These are phyloP conservation scores for Aspergillus japonicus DNA, from an alignment of 2,329 filamentous ascomycete genomes.

Conservation along the genomic window DNA sequence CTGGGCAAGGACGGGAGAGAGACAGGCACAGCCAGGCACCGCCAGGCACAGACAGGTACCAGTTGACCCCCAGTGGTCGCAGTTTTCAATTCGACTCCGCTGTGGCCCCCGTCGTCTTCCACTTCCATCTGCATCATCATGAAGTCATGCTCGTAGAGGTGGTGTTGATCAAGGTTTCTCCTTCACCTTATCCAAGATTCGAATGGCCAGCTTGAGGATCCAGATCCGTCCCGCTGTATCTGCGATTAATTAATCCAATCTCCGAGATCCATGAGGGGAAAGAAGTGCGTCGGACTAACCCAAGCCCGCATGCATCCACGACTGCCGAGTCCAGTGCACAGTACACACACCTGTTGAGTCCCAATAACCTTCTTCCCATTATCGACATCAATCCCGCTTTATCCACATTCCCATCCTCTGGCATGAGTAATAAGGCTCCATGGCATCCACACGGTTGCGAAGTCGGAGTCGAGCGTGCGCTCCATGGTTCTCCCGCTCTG, in stretches of 20 bases:
- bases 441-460: background rate
- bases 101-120: background rate
- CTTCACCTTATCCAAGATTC: slow-evolving; percentile 2
- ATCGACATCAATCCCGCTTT: background rate
- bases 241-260: slow-evolving; percentile 6
- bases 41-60: background rate
- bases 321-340: background rate
- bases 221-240: slow-evolving; percentile 7
- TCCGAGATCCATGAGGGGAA: slow-evolving; percentile 2
- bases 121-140: background rate
- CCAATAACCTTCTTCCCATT: slow-evolving; percentile 3
- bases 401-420: background rate
- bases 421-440: background rate
- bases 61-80: background rate
- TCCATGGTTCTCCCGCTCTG: background rate
- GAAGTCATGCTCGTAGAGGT: background rate
- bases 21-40: background rate
- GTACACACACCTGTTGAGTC: background rate
- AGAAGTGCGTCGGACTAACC: background rate
- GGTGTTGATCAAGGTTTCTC: background rate
- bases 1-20: background rate
- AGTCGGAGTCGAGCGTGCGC: background rate
- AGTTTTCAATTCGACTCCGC: background rate
- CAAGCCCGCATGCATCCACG: background rate
- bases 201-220: background rate